phyloP scores from a whole-genome alignment of 1,284 basidiomycete genomes.

The Microbotryum violaceum region DNA sequence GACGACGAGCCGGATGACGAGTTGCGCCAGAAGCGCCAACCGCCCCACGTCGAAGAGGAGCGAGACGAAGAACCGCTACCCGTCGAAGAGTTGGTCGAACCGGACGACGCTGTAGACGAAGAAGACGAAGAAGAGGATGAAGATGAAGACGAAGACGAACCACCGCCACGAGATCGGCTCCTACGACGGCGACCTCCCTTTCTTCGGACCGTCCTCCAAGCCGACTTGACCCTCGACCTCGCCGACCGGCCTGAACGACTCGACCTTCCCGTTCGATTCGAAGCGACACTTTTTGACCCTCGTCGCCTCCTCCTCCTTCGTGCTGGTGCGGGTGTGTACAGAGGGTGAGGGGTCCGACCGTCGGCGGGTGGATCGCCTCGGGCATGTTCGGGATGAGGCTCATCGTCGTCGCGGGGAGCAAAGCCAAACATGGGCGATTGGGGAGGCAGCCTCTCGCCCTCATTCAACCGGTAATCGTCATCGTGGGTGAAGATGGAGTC shows the following conservation, averaged over 20 bases:
- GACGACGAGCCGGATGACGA: slow-evolving; percentile 27
- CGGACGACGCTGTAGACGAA: slow-evolving; percentile 13
- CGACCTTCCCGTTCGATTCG: slow-evolving; percentile 23
- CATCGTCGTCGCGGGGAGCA: slow-evolving; percentile 21
- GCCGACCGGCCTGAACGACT: slow-evolving; percentile 24
- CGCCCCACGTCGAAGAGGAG: slow-evolving; percentile 30
- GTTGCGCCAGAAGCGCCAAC: slow-evolving; percentile 37
- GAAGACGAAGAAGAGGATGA: slow-evolving; percentile 21
- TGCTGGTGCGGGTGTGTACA: slow-evolving; percentile 26
- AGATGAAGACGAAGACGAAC: slow-evolving; percentile 13
- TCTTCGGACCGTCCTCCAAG: slow-evolving; percentile 20
- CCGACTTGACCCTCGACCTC: slow-evolving; percentile 20
- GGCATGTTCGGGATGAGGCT: slow-evolving; percentile 14
- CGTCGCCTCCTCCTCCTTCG: slow-evolving; percentile 13
- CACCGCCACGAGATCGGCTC: slow-evolving; percentile 4
- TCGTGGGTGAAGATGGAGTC: slow-evolving; percentile 12
- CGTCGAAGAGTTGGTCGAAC: slow-evolving; percentile 22
- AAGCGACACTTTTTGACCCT: slow-evolving; percentile 17
- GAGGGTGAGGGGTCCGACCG: slow-evolving; percentile 17
- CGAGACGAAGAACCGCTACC: slow-evolving; percentile 13
- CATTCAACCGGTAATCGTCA: not conserved
- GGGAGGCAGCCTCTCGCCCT: not conserved
- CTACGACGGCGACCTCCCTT: slow-evolving; percentile 1
- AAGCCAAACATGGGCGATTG: slow-evolving; percentile 15
- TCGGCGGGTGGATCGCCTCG: slow-evolving; percentile 8